Base-by-base conservation (phyloP, 768 basidiomycete species). In the Macrolepiota dolichaula region DNA sequence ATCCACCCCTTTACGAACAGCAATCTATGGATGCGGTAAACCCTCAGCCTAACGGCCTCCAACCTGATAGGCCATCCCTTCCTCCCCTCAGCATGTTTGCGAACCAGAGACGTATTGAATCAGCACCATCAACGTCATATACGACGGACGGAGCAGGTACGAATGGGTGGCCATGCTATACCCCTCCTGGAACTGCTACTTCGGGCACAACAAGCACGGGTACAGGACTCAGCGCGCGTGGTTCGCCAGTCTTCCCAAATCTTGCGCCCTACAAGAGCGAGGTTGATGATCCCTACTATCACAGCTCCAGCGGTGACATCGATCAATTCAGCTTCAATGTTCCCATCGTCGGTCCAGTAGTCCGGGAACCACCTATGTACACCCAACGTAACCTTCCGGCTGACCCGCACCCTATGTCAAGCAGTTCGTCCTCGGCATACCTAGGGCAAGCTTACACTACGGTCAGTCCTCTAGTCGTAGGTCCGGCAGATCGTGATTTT, bases 81-180 rank as follows among this genome's bases (percentile, higher is more conserved):
- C 80, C 82, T 6, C 80, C 82, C 17, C 67, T 85, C 17, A 75
- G 70, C 51, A 63, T 70, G 61, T 74, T 71, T 62, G 73, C 71
- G 3, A 72, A 76, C 17, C 74, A 75, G 29, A 69, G 77, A n/a
- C 71, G 73, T 44, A 72, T 76, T 6, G 82, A 84, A 54, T 84
- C 85, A 27, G 81, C 79, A 1, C 84, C 86, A 3, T 79, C 73
- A 42, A 82, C 85, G 0, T 79, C 77, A 6, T 77, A 78, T 59
- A 79, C 72, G 22, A 77, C 78, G 0, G 84, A 81, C 51, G 80
- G 83, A 17, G 76, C 77, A 37, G 79, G 80, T 0, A 63, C 73
- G 13, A 78, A 72, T 59, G 80, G 81, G 17, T 88, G 86, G 86
- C 78, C 83, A 4, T 76, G 81, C 35, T 87, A 87, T 64, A 87